Evolutionary conservation across 164 flowering plant species (phyloP).

Genomic region (Tinospora cordifolia): DNA sequence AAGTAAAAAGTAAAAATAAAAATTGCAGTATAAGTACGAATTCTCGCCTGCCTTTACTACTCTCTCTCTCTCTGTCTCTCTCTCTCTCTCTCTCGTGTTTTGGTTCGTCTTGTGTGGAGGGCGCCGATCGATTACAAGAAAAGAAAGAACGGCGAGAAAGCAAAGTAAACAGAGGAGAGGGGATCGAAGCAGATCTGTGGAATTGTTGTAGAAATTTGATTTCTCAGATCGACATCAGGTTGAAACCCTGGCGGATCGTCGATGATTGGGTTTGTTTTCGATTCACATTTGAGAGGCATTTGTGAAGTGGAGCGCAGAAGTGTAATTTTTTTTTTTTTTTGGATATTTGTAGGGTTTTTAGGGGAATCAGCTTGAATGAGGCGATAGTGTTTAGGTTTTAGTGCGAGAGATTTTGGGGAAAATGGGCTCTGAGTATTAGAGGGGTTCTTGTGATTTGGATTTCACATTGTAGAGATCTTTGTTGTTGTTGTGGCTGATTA

Average conservation of each 20-base stretch:
- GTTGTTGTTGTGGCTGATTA: not conserved
- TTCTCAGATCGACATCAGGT: not conserved
- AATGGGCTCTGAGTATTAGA: not conserved
- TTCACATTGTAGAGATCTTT: no score
- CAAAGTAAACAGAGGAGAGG: no score
- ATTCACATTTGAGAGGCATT: not conserved
- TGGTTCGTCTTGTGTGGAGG: not conserved
- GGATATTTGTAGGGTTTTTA: not conserved
- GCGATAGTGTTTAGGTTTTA: not conserved
- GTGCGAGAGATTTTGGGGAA: not conserved
- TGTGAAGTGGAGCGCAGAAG: not conserved
- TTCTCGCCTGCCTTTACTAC: not conserved
- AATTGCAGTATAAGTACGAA: not conserved
- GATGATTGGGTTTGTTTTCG: not conserved
- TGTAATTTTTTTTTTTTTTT: not conserved
- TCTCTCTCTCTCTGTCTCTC: not conserved
- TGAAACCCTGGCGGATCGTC: not conserved
- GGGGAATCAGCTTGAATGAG: not conserved
- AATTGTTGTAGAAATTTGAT: not conserved
- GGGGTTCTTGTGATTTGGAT: not conserved
- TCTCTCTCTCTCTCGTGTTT: not conserved
- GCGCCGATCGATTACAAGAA: conserved; percentile 5
- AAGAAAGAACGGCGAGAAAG: not conserved
- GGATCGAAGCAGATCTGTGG: conserved; percentile 3
- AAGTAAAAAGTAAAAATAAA: not conserved